Evolutionary conservation across 1,284 basidiomycete species (phyloP).

Genomic region (Lignosus rhinocerotis): DNA sequence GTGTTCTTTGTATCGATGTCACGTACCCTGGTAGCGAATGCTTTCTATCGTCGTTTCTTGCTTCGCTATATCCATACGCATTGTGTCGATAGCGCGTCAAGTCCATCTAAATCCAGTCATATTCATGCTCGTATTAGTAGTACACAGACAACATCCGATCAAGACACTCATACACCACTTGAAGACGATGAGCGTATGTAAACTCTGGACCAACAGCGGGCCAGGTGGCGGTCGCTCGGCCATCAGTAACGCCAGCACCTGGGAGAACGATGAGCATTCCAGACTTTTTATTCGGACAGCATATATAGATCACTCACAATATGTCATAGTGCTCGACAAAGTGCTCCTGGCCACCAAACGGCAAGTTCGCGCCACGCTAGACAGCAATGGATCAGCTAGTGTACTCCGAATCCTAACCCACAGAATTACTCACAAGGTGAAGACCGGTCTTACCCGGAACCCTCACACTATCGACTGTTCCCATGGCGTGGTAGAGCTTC

Average conservation of each 20-base stretch:
- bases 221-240: neutral
- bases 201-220: no score
- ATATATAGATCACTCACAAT: constrained; percentile 9
- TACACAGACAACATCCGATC: neutral
- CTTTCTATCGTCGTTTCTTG: no score
- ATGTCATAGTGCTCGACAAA: constrained; percentile 15
- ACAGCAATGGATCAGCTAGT: constrained; percentile 26
- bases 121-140: neutral
- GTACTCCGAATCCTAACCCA: neutral
- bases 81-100: neutral
- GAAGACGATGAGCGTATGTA: neutral
- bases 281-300: neutral
- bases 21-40: neutral
- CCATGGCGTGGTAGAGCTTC: constrained; percentile 41
- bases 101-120: no score
- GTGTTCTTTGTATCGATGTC: neutral
- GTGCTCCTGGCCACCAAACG: constrained; percentile 20
- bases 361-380: constrained; percentile 43
- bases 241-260: constrained; percentile 33
- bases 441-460: constrained; percentile 74
- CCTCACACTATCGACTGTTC: constrained; percentile 44
- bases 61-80: no score
- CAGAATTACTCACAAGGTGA: constrained; percentile 51
- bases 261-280: neutral
- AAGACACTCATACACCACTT: neutral